Base-by-base conservation (phyloP, 768 basidiomycete genomes). In the Kwoniella newhampshirensis region DNA sequence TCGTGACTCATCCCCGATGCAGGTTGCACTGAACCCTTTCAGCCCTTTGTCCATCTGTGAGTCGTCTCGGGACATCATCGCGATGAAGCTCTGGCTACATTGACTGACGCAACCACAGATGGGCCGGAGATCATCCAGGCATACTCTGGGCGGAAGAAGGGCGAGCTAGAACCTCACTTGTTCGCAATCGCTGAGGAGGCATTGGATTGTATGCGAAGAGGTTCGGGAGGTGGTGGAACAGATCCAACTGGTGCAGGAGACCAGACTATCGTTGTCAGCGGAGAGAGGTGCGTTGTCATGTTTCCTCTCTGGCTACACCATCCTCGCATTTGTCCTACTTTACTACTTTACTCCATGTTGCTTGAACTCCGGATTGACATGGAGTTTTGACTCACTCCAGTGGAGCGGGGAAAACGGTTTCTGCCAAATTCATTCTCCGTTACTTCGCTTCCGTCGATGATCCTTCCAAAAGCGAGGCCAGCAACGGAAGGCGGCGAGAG, bases 171-270 rank as follows among this genome's bases (percentile, higher is more conserved):
- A 71, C 96, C 96, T 1, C 96, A 99, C 80, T 77, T 99, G 62
- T 99, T 98, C 77, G 96, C 96, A 20, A 99, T 99, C 66, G 96
- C 96, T 9, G 96, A 99, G 78, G 96, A 98, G 80, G 96, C 96
- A 59, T 91, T 98, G 75, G 93, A 92, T 12, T 89, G 90, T 53
- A 98, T 98, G 96, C 84, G 89, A 61, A 87, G 87, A 51, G 75
- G 75, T 28, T 52, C 66, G 32, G 71, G 73, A 1, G 59, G 57
- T 17, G 75, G 75, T 9, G 77, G 75, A 17, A 72, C 69, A 36
- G 75, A 77, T 59, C 68, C 75, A 87, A 97, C 68, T 20, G 74
- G 66, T 84, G 89, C 59, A 85, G 87, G 78, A 11, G 93, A 97
- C 60, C 96, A 99, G 78, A 99, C 96, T 4, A 98, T 99, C 73